These are phyloP conservation scores for Cerrena zonata DNA, from an alignment of 1,284 basidiomycete species.

Conservation along the genomic window DNA sequence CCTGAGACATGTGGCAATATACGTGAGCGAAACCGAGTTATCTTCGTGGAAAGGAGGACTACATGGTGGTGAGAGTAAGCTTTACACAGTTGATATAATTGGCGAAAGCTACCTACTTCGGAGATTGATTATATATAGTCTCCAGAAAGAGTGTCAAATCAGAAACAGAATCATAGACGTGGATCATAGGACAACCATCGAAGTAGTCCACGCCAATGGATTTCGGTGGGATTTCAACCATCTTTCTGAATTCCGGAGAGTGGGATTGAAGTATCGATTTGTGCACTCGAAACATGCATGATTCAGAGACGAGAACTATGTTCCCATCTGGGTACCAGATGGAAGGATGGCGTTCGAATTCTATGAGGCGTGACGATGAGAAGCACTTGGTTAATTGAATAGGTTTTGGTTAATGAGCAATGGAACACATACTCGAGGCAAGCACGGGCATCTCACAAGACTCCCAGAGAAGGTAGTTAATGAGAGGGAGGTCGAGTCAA, in stretches of 20 bases:
- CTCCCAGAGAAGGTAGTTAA: no score
- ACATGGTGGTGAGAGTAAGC: no score
- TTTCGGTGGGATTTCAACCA: slow-evolving; percentile 30
- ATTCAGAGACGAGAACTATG: slow-evolving; percentile 22
- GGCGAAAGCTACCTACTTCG: neutral
- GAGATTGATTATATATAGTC: neutral
- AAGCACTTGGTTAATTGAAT: no score
- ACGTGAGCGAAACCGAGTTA: no score
- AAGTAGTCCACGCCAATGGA: slow-evolving; percentile 22
- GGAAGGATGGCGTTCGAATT: neutral
- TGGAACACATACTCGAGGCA: no score
- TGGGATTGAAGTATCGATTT: slow-evolving; percentile 8
- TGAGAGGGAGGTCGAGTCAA: no score
- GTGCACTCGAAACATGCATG: slow-evolving; percentile 17
- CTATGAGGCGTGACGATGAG: no score
- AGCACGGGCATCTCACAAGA: no score
- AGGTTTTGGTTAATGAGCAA: no score
- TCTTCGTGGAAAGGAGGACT: no score
- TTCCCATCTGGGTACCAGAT: slow-evolving; percentile 29
- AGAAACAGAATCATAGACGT: slow-evolving; percentile 18
- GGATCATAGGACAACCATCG: slow-evolving; percentile 29
- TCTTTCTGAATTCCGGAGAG: slow-evolving; percentile 22
- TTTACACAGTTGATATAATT: no score
- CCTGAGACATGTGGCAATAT: neutral
- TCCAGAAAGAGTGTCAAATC: neutral